Base-by-base conservation (phyloP, 2,329 filamentous ascomycete species). In the Exophiala xenobiotica region DNA sequence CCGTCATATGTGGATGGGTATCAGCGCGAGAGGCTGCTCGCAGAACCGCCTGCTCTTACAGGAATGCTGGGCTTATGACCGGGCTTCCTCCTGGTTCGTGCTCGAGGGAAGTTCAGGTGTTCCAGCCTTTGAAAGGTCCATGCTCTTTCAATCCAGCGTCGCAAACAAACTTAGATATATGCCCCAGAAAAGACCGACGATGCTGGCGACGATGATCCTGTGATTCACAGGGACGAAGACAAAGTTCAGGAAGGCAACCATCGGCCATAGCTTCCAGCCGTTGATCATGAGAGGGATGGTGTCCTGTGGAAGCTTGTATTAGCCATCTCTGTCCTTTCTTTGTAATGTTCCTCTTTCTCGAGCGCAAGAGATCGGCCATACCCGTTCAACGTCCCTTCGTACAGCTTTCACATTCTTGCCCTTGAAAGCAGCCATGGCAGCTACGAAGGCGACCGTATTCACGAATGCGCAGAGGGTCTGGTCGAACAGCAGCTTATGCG, bases 401-500 rank as follows among this genome's bases (percentile, higher is more conserved):
- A 73, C 66, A 1, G 57, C 58, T 9, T 62, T 65, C 40, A 59
- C 62, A n/a, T 63, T 57, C 14, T 69, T 62, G 0, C 70, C 71
- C 18, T 70, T 70, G 24, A 79, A 65, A 11, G 76, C 69, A 6
- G 74, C 76, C 65, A 84, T 79, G 11, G 73, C 78, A 11, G 70
- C 70, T 16, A 84, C 70, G 63, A 83, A 84, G 47, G 79, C 68
- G 24, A 76, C 65, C 1, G 77, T 83, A 63, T 82, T 84, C 61
- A 79, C 65, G 1, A 76, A 68, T 0, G 77, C 79, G 22, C 79
- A 80, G 18, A 83, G 45, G 0, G 77, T 77, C 62, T 84, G 80
- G 57, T 85, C 81, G 27, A 83, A 70, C 9, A 75, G 52, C 52
- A 84, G 77, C 60, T 85, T 85, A 56, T 74, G 74, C 24, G 76